A percentile compares a stretch with the other conserved stretches of the same genome.
phyloP scores from a whole-genome alignment of 331 rosid genomes.

The Rhamnella rubrinervis region DNA sequence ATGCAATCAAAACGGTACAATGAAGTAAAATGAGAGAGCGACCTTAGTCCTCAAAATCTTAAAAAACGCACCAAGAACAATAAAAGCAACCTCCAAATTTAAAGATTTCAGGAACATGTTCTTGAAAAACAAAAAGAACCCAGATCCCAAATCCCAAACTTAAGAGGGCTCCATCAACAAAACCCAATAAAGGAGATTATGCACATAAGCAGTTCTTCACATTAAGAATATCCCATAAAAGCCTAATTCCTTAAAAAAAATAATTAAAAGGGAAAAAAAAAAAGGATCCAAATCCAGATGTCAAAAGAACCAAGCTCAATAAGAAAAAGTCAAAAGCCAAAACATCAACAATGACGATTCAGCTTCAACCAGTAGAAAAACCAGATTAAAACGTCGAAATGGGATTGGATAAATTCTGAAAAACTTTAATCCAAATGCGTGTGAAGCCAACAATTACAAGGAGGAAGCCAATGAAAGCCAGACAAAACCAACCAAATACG shows the following conservation, averaged over 20 bases:
- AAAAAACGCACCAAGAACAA: neutral
- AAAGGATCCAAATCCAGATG: constrained; percentile 7
- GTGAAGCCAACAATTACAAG: constrained; percentile 19
- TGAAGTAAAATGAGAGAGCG: neutral
- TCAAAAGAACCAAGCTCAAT: neutral
- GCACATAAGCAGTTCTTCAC: neutral
- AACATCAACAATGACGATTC: neutral
- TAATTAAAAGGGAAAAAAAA: neutral
- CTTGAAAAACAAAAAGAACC: constrained; percentile 4
- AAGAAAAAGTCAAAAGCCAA: neutral
- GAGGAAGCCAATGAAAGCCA: constrained; percentile 26
- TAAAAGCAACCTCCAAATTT: neutral
- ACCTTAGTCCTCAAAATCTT: constrained; percentile 20
- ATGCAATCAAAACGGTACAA: too few relatives aligned
- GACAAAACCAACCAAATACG: constrained; percentile 1
- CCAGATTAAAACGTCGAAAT: neutral
- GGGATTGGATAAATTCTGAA: constrained; percentile 13
- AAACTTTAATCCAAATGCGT: constrained; percentile 17
- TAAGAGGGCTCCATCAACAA: constrained; percentile 1
- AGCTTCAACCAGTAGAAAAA: neutral
- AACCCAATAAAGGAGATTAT: constrained; percentile 2
- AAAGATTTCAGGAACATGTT: neutral
- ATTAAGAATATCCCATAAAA: neutral
- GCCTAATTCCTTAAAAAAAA: constrained; percentile 9
- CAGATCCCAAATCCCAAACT: constrained; percentile 11